These are phyloP conservation scores for Micractinium sp. DNA, from an alignment of 139 green algal genomes.

Conservation along the genomic window DNA sequence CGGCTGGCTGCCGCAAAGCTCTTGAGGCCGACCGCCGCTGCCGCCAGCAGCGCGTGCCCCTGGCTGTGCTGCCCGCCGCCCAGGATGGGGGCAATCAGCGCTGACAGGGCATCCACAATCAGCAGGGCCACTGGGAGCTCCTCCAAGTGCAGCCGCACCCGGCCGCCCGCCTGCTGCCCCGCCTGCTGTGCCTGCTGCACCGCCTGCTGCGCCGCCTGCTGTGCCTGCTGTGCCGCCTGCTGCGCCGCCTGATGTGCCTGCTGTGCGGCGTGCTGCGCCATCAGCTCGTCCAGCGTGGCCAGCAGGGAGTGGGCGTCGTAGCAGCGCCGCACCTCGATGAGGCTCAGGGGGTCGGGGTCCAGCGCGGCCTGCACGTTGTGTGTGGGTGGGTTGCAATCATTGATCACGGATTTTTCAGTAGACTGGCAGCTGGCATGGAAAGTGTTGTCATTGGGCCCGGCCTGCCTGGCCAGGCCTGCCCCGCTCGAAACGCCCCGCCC, in stretches of 20 bases:
- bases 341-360: not conserved
- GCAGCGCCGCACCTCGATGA: constrained; percentile 22
- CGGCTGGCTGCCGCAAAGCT: not conserved
- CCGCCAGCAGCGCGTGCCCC: constrained; percentile 42
- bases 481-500: too few species aligned
- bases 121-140: constrained; percentile 13
- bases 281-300: constrained; percentile 24
- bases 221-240: not conserved
- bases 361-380: too few species aligned
- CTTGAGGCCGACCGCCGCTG: constrained; percentile 11
- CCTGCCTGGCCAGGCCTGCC: too few species aligned
- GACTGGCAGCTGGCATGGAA: too few species aligned
- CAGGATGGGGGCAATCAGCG: constrained; percentile 31
- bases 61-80: constrained; percentile 33
- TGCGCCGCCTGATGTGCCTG: not conserved
- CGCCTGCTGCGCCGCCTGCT: not conserved
- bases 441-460: too few species aligned
- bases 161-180: not conserved
- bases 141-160: not conserved
- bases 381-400: too few species aligned
- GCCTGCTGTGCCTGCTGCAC: constrained; percentile 2
- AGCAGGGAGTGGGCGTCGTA: constrained; percentile 41
- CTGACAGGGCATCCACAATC: constrained; percentile 39
- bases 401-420: too few species aligned
- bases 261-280: constrained; percentile 16